phyloP scores from a whole-genome alignment of 768 basidiomycete species.

The Fomitopsis pulvina region DNA sequence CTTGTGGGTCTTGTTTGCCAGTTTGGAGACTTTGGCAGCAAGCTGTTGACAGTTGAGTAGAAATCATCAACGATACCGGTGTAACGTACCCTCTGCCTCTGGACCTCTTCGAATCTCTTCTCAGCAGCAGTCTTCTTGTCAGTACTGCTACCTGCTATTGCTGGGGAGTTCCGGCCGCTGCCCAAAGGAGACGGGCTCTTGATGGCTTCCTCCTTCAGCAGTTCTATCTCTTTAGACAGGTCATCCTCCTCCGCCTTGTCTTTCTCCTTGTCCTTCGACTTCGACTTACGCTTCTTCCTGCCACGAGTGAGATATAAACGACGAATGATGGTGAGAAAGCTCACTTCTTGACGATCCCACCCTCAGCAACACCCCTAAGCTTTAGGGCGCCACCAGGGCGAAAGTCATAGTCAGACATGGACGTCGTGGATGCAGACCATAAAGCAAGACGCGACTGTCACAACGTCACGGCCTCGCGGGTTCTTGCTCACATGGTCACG shows the following conservation, averaged over 20 bases:
- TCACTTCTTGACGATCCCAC: conserved; percentile 80
- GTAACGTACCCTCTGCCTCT: conserved; percentile 58
- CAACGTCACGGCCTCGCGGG: conserved; percentile 12
- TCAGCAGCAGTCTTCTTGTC: conserved; percentile 82
- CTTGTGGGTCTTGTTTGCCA: conserved; percentile 86
- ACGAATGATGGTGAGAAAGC: conserved; percentile 17
- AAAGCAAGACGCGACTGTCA: conserved; percentile 14
- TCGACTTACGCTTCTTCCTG: conserved; percentile 76
- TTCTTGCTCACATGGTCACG: background rate
- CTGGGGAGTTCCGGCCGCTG: conserved; percentile 57
- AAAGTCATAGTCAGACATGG: conserved; percentile 82
- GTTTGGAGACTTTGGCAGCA: conserved; percentile 62
- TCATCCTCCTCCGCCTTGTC: conserved; percentile 37
- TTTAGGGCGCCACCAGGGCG: conserved; percentile 86
- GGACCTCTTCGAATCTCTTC: conserved; percentile 82
- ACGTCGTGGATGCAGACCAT: conserved; percentile 18
- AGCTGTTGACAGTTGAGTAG: too few species aligned
- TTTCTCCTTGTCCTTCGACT: conserved; percentile 52
- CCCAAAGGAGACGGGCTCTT: conserved; percentile 41
- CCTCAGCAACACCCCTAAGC: conserved; percentile 79
- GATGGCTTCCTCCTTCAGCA: conserved; percentile 31
- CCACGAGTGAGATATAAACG: conserved; percentile 6
- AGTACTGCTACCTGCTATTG: conserved; percentile 32
- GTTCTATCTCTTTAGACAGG: conserved; percentile 43
- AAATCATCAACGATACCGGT: conserved; percentile 2